Evolutionary conservation across 192 early-diverging fungal species (phyloP), one percentile per base, ranked within the genome.

Genomic region (Mycoemilia scoparia): DNA sequence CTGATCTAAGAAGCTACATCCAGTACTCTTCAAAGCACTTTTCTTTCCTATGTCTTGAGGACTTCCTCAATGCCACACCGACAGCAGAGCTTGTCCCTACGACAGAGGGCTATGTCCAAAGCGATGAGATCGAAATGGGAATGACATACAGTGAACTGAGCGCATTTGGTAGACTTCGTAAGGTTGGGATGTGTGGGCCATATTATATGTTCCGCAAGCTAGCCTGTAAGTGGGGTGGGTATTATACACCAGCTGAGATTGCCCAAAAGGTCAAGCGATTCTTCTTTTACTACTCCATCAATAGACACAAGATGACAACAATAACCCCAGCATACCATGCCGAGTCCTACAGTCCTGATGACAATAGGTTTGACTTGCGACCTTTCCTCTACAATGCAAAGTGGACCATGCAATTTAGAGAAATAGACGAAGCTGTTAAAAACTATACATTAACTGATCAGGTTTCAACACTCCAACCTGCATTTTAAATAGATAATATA

Each of bases 301-400:
- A 98, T 68, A 74, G 95, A 24, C 95, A 98, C 66, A 98, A 98
- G 64, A 86, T 92, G 67, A 98, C 95, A 5, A 85, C 92, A 0
- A 44, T 98, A 5, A 95, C 95, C 5, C 95, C 95, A 1, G 69
- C 84, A 0, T 92, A 92, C 54, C 91, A 96, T 38, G 87, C 92
- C 28, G 87, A 87, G 35, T 70, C 77, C 0, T 99, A 99, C 50
- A 82, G 82, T 33, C 85, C 92, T 2, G 95, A 99, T 41, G 91
- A 96, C 51, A 96, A 99, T 48, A 77, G 95, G 22, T 99, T 88
- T 50, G 95, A 99, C 44, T 47, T 95, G 40, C 68, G 95, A 2
- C 95, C 84, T 18, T 96, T 99, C 60, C 66, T 99, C 14, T 99
- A 99, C 53, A 81, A 91, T 47, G 54, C 87, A 2, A 34, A 56